Evolutionary conservation across 768 basidiomycete genomes (phyloP), one percentile per base, ranked within the genome.

Genomic region (Leccinum rimulosum): DNA sequence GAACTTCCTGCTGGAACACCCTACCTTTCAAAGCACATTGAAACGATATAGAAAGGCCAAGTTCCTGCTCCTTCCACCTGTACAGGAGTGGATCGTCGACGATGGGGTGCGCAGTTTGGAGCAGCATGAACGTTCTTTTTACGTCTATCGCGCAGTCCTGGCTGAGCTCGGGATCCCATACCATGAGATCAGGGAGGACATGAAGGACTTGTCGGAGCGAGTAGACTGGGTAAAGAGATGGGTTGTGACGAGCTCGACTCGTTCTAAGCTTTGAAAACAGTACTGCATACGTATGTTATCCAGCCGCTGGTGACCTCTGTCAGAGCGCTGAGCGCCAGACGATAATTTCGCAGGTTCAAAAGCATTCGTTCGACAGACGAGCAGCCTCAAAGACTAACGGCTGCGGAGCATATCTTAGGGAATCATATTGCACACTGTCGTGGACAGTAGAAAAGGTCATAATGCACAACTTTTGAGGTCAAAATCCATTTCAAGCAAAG

Each of bases 21-120:
- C 70, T 11, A 70, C 70, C 52, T 83, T 86, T 58, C 77, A 79
- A 59, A 60, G 48, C 25, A 73, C 74, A 1, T 68, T 87, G 31
- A 68, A 72, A 12, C 63, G 65, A 31, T 87, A 86, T 65, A 75
- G 75, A 47, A 66, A 63, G 28, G 77, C 81, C n/a, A 69, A 77
- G 4, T 80, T 88, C 65, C 66, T 88, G 17, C 75, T 88, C 25
- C 72, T 88, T 40, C 74, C 69, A 2, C 84, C 84, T 0, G 80
- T 87, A 33, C 60, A 70, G 12, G 84, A 83, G 58, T 88, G 87
- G 87, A 30, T 83, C 31, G 72, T 80, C 1, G 87, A 88, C 60
- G 87, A 88, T 56, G 87, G 86, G 1, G 75, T 87, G 33, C 80
- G 87, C 5, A 80, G 73, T 53, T 65, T 84, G 61, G 82, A 87